phyloP scores from a whole-genome alignment of 164 flowering plant species.

The Dillenia suffruticosa region DNA sequence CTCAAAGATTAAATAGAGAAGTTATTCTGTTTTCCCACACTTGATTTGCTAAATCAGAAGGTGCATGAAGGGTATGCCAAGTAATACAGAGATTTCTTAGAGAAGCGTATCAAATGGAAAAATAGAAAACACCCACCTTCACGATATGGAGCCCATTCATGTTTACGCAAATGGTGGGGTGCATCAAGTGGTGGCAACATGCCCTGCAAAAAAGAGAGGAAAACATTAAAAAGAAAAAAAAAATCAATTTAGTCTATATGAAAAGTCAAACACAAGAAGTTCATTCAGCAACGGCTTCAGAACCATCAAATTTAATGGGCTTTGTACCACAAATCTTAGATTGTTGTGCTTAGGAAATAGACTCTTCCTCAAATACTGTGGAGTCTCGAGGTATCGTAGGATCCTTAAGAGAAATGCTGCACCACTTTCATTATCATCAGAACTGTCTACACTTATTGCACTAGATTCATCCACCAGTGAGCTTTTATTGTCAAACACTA shows the following conservation, averaged over 20 bases:
- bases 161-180: slow-evolving; percentile 95
- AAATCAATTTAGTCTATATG: background rate
- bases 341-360: slow-evolving; percentile 75
- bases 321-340: slow-evolving; percentile 79
- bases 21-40: too few species aligned
- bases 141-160: slow-evolving; percentile 92
- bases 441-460: slow-evolving; percentile 16
- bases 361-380: slow-evolving; percentile 79
- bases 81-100: too few species aligned
- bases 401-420: slow-evolving; percentile 74
- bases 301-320: background rate
- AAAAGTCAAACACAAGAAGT: background rate
- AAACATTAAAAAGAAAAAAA: background rate
- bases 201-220: slow-evolving; percentile 51
- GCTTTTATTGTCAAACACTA: slow-evolving; percentile 71
- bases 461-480: slow-evolving; percentile 28
- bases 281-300: too few species aligned
- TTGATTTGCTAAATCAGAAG: too few species aligned
- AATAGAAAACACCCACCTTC: slow-evolving; percentile 53
- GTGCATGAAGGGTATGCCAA: too few species aligned
- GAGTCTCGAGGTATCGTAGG: slow-evolving; percentile 91
- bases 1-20: too few species aligned
- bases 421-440: slow-evolving; percentile 62
- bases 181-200: slow-evolving; percentile 97
- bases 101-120: background rate